phyloP scores from a whole-genome alignment of 2,329 filamentous ascomycete species.

The Blastomyces gilchristii region DNA sequence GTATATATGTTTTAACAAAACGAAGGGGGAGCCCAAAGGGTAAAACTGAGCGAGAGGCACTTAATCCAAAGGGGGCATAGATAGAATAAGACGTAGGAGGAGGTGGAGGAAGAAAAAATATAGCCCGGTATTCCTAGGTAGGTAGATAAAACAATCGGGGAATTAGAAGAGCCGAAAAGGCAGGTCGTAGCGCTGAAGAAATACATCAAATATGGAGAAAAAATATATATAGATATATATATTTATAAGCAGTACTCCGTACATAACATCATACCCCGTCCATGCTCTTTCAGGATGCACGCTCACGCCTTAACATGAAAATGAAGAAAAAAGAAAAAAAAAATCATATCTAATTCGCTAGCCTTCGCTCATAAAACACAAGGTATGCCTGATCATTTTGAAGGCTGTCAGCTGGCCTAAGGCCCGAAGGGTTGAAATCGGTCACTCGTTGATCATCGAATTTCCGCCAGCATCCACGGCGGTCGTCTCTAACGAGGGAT shows the following conservation, averaged over 20 bases:
- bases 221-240: no score
- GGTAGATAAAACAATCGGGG: not conserved
- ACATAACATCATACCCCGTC: not conserved
- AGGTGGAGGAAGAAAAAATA: no score
- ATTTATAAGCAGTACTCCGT: not conserved
- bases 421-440: slow-evolving; percentile 48
- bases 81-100: no score
- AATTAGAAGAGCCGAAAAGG: not conserved
- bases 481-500: slow-evolving; percentile 54
- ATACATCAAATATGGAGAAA: not conserved
- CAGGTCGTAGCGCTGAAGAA: not conserved
- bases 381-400: slow-evolving; percentile 57
- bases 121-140: not conserved
- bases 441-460: slow-evolving; percentile 49
- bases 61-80: no score
- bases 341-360: slow-evolving; percentile 26
- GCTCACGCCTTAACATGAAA: not conserved
- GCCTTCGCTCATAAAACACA: slow-evolving; percentile 50
- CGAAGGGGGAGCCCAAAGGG: no score
- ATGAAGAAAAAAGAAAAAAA: not conserved
- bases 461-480: slow-evolving; percentile 48
- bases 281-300: no score
- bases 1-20: no score
- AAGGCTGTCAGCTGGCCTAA: slow-evolving; percentile 41
- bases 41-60: no score